A percentile compares a stretch with the other conserved stretches of the same genome.
Evolutionary conservation across 352 stramenopile genomes (phyloP).

Genomic region (Phytophthora capsici): DNA sequence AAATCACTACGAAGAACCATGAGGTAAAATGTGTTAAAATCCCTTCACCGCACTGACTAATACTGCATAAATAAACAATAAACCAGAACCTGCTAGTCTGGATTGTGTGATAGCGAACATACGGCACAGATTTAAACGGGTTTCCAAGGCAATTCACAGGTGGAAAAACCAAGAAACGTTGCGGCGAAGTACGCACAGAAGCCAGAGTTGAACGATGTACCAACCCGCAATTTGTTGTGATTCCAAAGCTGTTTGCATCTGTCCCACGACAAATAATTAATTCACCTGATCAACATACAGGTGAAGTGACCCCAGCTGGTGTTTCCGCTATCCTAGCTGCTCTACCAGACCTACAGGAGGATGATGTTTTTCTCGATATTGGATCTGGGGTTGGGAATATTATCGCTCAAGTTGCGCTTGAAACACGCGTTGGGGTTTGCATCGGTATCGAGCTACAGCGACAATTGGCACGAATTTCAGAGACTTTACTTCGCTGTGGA

Average conservation of each 20-base stretch:
- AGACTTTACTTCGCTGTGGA: neutral
- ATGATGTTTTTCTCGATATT: neutral
- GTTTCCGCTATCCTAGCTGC: neutral
- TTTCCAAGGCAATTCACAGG: neutral
- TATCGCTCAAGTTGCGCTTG: neutral
- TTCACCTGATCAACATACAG: neutral
- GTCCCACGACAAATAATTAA: no score
- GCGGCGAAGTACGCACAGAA: no score
- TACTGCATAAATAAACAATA: no score
- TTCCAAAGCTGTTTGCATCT: no score
- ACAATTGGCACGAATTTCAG: neutral
- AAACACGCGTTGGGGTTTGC: neutral
- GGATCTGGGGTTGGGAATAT: neutral
- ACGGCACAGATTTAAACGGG: neutral
- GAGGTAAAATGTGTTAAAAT: no score
- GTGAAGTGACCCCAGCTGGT: neutral
- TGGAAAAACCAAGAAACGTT: no score
- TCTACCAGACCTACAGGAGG: neutral
- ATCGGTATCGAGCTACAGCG: neutral
- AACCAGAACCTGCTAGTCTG: no score
- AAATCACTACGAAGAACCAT: no score
- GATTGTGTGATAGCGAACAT: neutral
- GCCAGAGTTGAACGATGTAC: no score
- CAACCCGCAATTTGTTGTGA: no score
- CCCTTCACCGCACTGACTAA: no score